phyloP scores from a whole-genome alignment of 257 asterid genomes.

The Ocimum tenuiflorum region DNA sequence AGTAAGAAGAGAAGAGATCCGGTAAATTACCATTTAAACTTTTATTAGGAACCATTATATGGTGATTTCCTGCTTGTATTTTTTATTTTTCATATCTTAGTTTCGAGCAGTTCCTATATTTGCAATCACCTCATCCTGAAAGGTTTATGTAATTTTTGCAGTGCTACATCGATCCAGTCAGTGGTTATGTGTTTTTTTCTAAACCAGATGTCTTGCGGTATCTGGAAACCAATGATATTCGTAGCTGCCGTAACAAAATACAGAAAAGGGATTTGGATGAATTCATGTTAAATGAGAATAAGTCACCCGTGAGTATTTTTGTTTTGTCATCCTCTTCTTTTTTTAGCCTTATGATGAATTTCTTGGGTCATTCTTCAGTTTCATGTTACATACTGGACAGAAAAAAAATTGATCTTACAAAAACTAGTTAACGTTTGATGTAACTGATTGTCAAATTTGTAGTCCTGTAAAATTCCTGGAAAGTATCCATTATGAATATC shows the following conservation, averaged over 20 bases:
- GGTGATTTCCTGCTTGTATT: not conserved
- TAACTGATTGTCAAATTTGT: not conserved
- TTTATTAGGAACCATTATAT: not conserved
- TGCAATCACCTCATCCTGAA: conserved; percentile 11
- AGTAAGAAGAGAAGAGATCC: conserved; percentile 38
- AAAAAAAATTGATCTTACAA: not conserved
- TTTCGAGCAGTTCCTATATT: not conserved
- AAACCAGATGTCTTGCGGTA: conserved; percentile 57
- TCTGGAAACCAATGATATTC: conserved; percentile 44
- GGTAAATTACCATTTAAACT: conserved; percentile 31
- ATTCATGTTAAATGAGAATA: conserved; percentile 15
- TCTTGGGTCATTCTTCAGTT: not conserved
- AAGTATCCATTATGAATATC: not conserved
- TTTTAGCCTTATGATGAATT: conserved; percentile 8
- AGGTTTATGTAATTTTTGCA: conserved; percentile 27
- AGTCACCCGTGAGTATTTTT: conserved; percentile 39
- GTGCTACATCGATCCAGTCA: conserved; percentile 57
- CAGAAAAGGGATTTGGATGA: conserved; percentile 27
- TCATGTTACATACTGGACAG: not conserved
- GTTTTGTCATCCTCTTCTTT: conserved; percentile 4
- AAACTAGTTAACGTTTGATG: not conserved
- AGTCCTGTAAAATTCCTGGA: not conserved
- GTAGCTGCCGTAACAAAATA: conserved; percentile 42
- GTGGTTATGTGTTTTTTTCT: conserved; percentile 55
- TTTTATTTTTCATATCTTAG: not conserved